Percentiles rank a stretch among this genome's conserved stretches.
These are phyloP conservation scores for Serendipita indica DNA, from an alignment of 768 basidiomycete species.

Conservation along the genomic window DNA sequence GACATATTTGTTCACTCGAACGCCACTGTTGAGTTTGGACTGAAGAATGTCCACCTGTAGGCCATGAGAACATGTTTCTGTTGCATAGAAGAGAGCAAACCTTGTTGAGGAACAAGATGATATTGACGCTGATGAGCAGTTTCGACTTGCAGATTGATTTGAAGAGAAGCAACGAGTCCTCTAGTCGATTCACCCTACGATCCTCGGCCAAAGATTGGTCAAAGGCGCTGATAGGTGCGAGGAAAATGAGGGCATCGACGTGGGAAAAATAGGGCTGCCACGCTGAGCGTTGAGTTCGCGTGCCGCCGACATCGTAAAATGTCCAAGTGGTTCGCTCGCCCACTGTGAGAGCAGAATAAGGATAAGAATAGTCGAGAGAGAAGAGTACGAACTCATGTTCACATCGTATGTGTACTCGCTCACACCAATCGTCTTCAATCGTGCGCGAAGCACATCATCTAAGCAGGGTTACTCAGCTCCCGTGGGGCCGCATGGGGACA, in stretches of 20 bases:
- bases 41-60: conserved; percentile 46
- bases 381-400: conserved; percentile 15
- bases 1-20: conserved; percentile 50
- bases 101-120: conserved; percentile 73
- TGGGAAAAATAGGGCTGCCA: conserved; percentile 83
- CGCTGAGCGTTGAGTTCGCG: conserved; percentile 59
- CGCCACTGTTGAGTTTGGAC: conserved; percentile 47
- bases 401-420: conserved; percentile 23
- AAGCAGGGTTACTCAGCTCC: not conserved
- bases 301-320: conserved; percentile 72
- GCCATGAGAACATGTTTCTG: not conserved
- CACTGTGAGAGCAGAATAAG: conserved; percentile 20
- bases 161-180: conserved; percentile 68
- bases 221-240: conserved; percentile 59
- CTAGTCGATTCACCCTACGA: conserved; percentile 49
- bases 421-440: conserved; percentile 31
- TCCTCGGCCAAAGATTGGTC: conserved; percentile 64
- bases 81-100: conserved; percentile 30
- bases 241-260: conserved; percentile 63
- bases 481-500: not conserved
- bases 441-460: conserved; percentile 40
- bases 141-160: conserved; percentile 55
- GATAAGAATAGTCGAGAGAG: not conserved
- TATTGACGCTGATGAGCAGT: conserved; percentile 51
- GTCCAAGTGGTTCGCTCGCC: conserved; percentile 57